Base-by-base conservation (phyloP, 2,329 filamentous ascomycete species). In the Endocalyx cinctus region DNA sequence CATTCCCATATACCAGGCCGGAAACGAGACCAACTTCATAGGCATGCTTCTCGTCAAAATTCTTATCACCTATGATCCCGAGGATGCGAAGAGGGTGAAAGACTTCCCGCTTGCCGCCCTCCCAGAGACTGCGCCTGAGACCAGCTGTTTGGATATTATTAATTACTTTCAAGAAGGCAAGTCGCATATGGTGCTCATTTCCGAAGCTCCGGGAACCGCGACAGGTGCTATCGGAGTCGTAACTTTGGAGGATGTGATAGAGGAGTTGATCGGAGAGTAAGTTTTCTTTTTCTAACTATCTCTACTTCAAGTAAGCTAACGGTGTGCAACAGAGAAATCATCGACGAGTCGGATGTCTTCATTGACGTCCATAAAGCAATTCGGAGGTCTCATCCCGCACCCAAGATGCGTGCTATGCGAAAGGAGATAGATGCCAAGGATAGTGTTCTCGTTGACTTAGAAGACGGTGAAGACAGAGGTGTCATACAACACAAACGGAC, bases 121-220 rank as follows among this genome's bases (percentile, higher is more conserved):
- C 6, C 92, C 94, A 2, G 92, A 98, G 60, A 98, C 92, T 0
- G 79, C 87, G 8, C 87, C 92, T 0, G 87, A 96, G 56, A 98
- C 92, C 0, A 96, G 89, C 65, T 98, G 92, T 58, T 66, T 98
- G 35, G 92, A 98, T 59, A 97, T 98, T 52, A 87, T 98, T 64
- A 98, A 98, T 66, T 98, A 96, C 63, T 98, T 98, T 68, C 92
- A 98, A 61, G 92, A 98, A 67, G 92, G 92, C 51, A 98, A 98
- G 60, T 95, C 89, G 2, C 92, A 98, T 60, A 95, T 98, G 89
- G 90, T 97, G 1, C 70, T 98, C 17, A 92, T 97, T 7, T 96
- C 90, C 0, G 86, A 95, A 52, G 72, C 63, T 19, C 92, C 92
- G 1, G 89, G 90, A n/a, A 87, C 94, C 46, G 82, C 94, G 51